phyloP scores from a whole-genome alignment of 2,329 filamentous ascomycete genomes.

The Akanthomyces dipterigenus region DNA sequence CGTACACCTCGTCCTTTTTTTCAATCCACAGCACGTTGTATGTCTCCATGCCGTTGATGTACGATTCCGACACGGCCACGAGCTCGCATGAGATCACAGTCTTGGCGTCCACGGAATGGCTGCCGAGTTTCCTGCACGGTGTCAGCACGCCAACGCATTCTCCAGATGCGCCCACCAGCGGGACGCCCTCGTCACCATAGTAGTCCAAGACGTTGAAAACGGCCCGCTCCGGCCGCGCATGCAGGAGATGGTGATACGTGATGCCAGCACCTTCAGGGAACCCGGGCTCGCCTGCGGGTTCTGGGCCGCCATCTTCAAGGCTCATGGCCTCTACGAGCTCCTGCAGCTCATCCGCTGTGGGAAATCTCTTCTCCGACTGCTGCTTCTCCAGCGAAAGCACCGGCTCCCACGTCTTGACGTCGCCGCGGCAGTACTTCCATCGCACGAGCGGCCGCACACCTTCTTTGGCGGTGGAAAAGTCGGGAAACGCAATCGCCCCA shows the following conservation, averaged over 20 bases:
- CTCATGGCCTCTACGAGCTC: background rate
- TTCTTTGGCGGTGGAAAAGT: conserved; percentile 5
- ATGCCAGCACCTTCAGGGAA: background rate
- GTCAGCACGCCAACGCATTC: conserved; percentile 7
- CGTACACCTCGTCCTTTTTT: background rate
- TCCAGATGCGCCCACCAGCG: background rate
- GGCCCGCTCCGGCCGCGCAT: conserved; percentile 4
- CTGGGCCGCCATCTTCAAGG: background rate
- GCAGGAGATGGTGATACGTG: background rate
- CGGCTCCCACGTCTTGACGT: background rate
- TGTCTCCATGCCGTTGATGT: conserved; percentile 2
- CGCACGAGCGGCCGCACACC: conserved; percentile 8
- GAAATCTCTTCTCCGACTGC: background rate
- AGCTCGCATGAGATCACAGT: conserved; percentile 4
- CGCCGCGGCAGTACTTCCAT: conserved; percentile 9
- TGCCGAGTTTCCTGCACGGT: conserved; percentile 5
- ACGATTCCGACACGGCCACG: conserved; percentile 5
- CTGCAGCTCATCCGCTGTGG: background rate
- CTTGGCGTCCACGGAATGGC: background rate
- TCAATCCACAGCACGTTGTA: conserved; percentile 9
- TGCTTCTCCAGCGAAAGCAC: conserved; percentile 8
- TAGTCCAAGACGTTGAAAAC: conserved; percentile 3
- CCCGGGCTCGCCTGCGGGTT: background rate
- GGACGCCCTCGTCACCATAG: conserved; percentile 9
- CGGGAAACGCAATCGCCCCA: conserved; percentile 1